Base-by-base conservation (phyloP, 1,284 basidiomycete species). In the Cutaneotrichosporon curvatum region DNA sequence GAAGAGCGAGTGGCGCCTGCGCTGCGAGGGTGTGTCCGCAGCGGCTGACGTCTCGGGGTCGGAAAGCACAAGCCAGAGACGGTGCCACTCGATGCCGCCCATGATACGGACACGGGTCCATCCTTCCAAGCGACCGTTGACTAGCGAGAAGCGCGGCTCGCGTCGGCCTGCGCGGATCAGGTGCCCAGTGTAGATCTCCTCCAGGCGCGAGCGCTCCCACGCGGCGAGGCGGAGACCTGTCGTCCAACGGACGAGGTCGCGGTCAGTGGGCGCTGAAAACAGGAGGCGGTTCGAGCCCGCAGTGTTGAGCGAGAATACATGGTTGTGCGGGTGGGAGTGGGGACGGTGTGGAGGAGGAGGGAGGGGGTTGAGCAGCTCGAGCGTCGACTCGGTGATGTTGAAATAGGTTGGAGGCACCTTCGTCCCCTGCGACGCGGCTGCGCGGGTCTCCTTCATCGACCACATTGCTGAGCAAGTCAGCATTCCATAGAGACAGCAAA, bases 101-200 rank as follows among this genome's bases (percentile, higher is more conserved):
- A 92, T 87, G 41, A 96, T 79, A 36, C 95, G 83, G 21, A 92
- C 81, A 55, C 86, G 81, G 33, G 91, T 86, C 87, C 88, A 94
- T 3, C 92, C 92, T 68, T 97, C 92, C 75, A 91, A 80, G 25
- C 62, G 46, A 11, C 87, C 86, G 40, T 80, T 79, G 12, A 78
- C 67, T 2, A 92, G 76, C 2, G 85, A 80, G 0, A 81, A 76
- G 7, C 78, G 79, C 1, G 80, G 75, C 54, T 84, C 81, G 46
- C 79, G 79, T 50, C 81, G 84, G 37, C 53, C 57, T 1, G 87
- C 84, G 41, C 88, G 79, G 55, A 92, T 80, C 37, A 97, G 74
- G 73, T 96, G 88, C 2, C 91, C 92, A 0, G 94, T 97, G 70
- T 98, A 98, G 50, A 98, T 90, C 72, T 97, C 94, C 69, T 96